Percentiles rank a stretch among this genome's conserved stretches.
Evolutionary conservation across 2,329 filamentous ascomycete species (phyloP).

Genomic region (Colletotrichum theobromicola): DNA sequence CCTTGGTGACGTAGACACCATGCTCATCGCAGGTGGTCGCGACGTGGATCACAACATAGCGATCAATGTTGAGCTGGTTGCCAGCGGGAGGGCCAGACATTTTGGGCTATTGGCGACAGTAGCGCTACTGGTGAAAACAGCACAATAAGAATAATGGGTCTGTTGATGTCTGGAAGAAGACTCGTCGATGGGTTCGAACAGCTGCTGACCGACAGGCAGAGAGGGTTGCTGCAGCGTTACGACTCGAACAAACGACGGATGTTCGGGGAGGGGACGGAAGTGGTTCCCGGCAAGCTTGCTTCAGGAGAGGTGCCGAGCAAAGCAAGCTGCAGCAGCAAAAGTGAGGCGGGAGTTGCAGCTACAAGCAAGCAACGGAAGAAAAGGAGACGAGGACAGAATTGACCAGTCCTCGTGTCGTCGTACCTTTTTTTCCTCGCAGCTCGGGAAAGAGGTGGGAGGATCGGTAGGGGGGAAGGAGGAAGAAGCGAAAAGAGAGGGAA

Average conservation of each 20-base stretch:
- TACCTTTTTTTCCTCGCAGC: slow-evolving; percentile 23
- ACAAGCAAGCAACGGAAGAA: slow-evolving; percentile 14
- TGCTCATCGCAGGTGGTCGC: slow-evolving; percentile 99
- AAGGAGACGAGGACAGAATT: slow-evolving; percentile 15
- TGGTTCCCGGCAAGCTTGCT: slow-evolving; percentile 24
- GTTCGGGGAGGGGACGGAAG: slow-evolving; percentile 20
- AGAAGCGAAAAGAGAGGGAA: slow-evolving; percentile 24
- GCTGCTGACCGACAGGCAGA: not conserved
- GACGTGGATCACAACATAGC: slow-evolving; percentile 97
- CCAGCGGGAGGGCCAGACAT: slow-evolving; percentile 52
- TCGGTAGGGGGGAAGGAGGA: slow-evolving; percentile 19
- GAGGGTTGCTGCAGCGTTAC: slow-evolving; percentile 13
- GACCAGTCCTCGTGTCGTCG: slow-evolving; percentile 8
- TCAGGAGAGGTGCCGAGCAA: slow-evolving; percentile 22
- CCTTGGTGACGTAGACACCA: slow-evolving; percentile 98
- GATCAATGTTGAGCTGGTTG: slow-evolving; percentile 79
- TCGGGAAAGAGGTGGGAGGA: slow-evolving; percentile 14
- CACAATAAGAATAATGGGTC: slow-evolving; percentile 12
- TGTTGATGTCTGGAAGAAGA: not conserved
- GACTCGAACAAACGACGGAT: slow-evolving; percentile 22
- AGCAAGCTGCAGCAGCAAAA: slow-evolving; percentile 19
- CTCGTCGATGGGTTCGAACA: slow-evolving; percentile 8
- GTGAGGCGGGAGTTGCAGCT: slow-evolving; percentile 13
- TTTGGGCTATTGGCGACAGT: slow-evolving; percentile 26
- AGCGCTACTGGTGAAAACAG: slow-evolving; percentile 20